Base-by-base conservation (phyloP, 495 filamentous ascomycete genomes). In the Aspergillus olivimuriae region DNA sequence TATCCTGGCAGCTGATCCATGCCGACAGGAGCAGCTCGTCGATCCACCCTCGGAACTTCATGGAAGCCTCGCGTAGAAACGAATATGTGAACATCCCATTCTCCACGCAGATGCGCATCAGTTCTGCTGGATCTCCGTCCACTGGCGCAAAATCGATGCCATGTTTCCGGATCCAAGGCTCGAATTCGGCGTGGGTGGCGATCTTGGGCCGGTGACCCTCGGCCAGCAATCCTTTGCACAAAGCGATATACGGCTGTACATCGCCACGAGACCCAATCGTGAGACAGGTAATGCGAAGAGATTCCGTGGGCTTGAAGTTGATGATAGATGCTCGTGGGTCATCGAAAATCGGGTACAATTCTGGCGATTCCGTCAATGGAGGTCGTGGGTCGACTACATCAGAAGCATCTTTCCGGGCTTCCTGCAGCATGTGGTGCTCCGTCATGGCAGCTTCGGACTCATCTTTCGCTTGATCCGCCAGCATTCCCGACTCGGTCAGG, bases 181-280 rank as follows among this genome's bases (percentile, higher is more conserved):
- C 78, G 62, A 96, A 98, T 63, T 97, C 90, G 7, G 67, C 68
- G 61, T 98, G 92, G 0, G 92, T 97, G 8, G 92, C 92, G 53
- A 98, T 97, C 54, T 78, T 83, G 2, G 86, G 80, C 37, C 72
- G 78, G 55, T 97, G 94, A 4, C 92, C 92, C 50, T 98, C 91
- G 1, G 81, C 82, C 31, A 94, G 66, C 8, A 98, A 68, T 2
- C 86, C 86, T 60, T 95, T 95, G 68, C 92, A 97, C 12, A 98
- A 70, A 4, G 94, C 89, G 59, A 98, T 97, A 57, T 96, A 98
- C 1, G 92, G 92, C 51, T 98, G 92, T 6, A 98, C 92, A 61
- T 98, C 92, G 18, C 92, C 92, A 21, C 92, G 77, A 2, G 91
- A 95, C 18, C 92, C 92, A 46, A 98, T 98, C 0, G 92, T 98